These are phyloP conservation scores for Pinus albicaulis DNA, from an alignment of 75 land plant species.

Conservation along the genomic window DNA sequence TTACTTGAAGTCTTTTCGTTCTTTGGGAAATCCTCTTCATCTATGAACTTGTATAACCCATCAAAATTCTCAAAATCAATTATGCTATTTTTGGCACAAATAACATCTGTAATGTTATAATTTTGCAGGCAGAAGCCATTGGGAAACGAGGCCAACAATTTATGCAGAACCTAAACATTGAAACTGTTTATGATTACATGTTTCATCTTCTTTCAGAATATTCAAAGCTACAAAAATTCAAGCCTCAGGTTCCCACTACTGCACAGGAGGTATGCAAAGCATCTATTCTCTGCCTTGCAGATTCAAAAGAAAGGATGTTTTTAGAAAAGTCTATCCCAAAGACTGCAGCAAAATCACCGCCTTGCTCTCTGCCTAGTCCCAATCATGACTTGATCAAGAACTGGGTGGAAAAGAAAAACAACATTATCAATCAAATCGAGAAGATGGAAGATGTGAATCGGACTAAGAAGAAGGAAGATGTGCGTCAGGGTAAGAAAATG, in stretches of 20 bases:
- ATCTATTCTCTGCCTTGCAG: constrained; percentile 30
- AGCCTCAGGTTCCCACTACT: constrained; percentile 39
- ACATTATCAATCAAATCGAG: background rate
- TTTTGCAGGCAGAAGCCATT: constrained; percentile 57
- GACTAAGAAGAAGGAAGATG: background rate
- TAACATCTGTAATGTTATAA: background rate
- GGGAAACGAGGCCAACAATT: constrained; percentile 62
- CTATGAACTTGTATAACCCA: background rate
- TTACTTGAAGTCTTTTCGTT: no score
- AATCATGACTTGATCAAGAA: background rate
- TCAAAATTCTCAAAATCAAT: background rate
- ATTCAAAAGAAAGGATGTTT: constrained; percentile 10
- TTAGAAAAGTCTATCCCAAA: constrained; percentile 13
- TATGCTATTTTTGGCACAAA: background rate
- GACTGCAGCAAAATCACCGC: constrained; percentile 2
- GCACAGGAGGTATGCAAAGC: constrained; percentile 32
- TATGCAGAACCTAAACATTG: constrained; percentile 63
- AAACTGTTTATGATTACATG: constrained; percentile 74
- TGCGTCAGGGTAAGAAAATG: background rate
- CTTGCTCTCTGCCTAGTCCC: constrained; percentile 18
- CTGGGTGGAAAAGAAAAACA: constrained; percentile 7
- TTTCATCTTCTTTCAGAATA: constrained; percentile 67
- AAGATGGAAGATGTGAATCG: constrained; percentile 6
- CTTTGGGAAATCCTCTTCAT: no score
- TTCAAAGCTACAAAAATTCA: constrained; percentile 73